Evolutionary conservation across 208 protist genomes (phyloP).

Genomic region (Crithidia acanthocephali): DNA sequence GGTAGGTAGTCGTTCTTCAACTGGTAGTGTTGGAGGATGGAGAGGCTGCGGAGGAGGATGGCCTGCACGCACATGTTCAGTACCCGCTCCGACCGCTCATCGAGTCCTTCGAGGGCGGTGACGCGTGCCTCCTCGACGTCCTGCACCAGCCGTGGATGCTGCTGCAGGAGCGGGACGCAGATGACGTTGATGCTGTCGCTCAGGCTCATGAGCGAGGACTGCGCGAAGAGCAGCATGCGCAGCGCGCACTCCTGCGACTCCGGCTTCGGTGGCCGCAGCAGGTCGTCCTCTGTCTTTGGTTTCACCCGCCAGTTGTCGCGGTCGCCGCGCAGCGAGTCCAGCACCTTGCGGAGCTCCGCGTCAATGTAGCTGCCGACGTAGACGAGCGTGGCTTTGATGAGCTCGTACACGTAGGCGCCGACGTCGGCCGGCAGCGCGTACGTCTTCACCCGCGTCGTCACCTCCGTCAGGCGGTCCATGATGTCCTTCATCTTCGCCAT

Average conservation of each 20-base stretch:
- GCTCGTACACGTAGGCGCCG: conserved; percentile 57
- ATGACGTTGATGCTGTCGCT: conserved; percentile 57
- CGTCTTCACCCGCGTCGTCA: conserved; percentile 52
- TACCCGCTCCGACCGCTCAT: conserved; percentile 71
- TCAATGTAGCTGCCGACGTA: conserved; percentile 69
- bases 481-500: conserved; percentile 82
- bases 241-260: conserved; percentile 88
- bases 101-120: conserved; percentile 54
- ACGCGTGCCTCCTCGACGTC: conserved; percentile 63
- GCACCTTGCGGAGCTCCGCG: conserved; percentile 69
- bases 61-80: conserved; percentile 81
- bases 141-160: conserved; percentile 47
- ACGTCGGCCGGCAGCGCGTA: conserved; percentile 60
- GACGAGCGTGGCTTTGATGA: conserved; percentile 50
- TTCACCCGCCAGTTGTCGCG: conserved; percentile 76
- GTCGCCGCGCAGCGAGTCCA: conserved; percentile 65
- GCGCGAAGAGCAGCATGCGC: conserved; percentile 86
- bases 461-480: conserved; percentile 66
- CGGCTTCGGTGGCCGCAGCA: conserved; percentile 54
- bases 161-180: conserved; percentile 58
- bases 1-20: conserved; percentile 73
- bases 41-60: conserved; percentile 75
- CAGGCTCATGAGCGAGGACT: conserved; percentile 80
- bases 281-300: conserved; percentile 69
- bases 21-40: conserved; percentile 84